Conservation (phyloP, 2,329 filamentous ascomycete genomes). For the Sporothrix humicola region DNA sequence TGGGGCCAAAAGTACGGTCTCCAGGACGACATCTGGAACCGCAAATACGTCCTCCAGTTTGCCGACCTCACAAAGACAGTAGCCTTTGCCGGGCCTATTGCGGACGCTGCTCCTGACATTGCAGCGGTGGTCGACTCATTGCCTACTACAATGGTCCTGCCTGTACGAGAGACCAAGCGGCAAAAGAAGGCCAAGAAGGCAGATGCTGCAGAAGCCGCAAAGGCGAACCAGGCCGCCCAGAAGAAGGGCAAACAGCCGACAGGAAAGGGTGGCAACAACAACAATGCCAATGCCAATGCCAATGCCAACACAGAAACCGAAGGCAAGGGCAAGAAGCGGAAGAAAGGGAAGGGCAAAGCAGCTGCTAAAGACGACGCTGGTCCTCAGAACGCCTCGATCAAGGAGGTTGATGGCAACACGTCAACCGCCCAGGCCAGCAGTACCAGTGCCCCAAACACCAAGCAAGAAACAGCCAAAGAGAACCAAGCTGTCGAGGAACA, state of each 20-base stretch:
- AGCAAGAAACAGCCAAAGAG: neutral
- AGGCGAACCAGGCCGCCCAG: neutral
- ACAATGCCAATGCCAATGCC: neutral
- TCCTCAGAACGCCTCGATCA: neutral
- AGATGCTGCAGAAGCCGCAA: too few relatives aligned
- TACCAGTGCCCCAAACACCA: neutral
- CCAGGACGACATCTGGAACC: conserved; percentile 58
- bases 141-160: neutral
- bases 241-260: neutral
- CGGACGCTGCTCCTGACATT: neutral
- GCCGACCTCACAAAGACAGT: neutral
- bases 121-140: too few relatives aligned
- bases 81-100: neutral
- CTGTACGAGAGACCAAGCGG: conserved; percentile 3
- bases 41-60: conserved; percentile 37
- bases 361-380: neutral
- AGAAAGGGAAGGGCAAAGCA: neutral
- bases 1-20: conserved; percentile 34
- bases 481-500: neutral
- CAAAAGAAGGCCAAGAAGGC: conserved; percentile 14
- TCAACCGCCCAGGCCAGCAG: too few relatives aligned
- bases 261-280: neutral
- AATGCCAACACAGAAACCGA: neutral
- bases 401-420: too few relatives aligned
- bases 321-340: neutral